phyloP scores from a whole-genome alignment of 441 rosid genomes.

The Populus hybrid region DNA sequence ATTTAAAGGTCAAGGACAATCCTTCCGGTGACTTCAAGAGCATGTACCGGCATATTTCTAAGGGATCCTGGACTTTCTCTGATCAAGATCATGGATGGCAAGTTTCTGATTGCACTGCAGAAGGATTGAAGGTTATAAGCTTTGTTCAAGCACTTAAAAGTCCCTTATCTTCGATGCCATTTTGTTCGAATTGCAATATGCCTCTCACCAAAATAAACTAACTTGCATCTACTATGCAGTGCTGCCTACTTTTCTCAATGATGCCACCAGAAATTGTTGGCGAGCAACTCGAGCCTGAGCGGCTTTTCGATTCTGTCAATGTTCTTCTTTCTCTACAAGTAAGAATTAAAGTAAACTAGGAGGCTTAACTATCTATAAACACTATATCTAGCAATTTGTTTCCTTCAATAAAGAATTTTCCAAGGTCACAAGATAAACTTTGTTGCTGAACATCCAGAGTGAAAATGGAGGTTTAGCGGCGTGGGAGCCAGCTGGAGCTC shows the following conservation, averaged over 20 bases:
- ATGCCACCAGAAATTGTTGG: slow-evolving; percentile 71
- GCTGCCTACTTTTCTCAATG: slow-evolving; percentile 65
- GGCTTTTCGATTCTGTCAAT: slow-evolving; percentile 60
- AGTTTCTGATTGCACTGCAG: slow-evolving; percentile 57
- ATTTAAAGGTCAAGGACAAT: slow-evolving; percentile 39
- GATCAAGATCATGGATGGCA: slow-evolving; percentile 63
- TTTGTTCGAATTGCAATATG: not conserved
- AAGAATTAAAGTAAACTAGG: not conserved
- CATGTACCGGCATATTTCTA: slow-evolving; percentile 47
- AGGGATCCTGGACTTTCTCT: slow-evolving; percentile 58
- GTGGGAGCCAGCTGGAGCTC: slow-evolving; percentile 77
- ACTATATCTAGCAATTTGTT: not conserved
- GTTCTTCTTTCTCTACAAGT: slow-evolving; percentile 65
- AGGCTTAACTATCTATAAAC: not conserved
- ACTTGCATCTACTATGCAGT: slow-evolving; percentile 29
- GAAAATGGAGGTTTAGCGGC: slow-evolving; percentile 68
- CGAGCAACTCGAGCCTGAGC: slow-evolving; percentile 48
- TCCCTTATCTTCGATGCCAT: not conserved
- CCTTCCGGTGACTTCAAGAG: slow-evolving; percentile 43
- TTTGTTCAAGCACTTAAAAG: slow-evolving; percentile 7
- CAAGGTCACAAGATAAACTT: not conserved
- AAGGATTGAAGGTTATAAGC: slow-evolving; percentile 36
- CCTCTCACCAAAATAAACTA: not conserved
- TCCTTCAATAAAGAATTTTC: not conserved
- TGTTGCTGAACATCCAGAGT: slow-evolving; percentile 37